Conservation (phyloP, 1,139 yeast genomes). For the Pichia sp. region DNA sequence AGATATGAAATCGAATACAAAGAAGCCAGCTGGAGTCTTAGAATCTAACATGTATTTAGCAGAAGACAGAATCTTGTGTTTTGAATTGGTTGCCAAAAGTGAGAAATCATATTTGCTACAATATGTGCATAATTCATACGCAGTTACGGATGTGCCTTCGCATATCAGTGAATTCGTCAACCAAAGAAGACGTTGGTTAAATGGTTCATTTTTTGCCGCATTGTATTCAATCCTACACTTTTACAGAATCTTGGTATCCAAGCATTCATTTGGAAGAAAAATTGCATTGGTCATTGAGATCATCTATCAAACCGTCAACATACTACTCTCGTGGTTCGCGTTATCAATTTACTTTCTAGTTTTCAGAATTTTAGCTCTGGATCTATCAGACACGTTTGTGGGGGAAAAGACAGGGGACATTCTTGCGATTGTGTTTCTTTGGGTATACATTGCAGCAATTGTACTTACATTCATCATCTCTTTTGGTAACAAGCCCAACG, state of each 20-base stretch:
- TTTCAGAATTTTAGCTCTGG: slow-evolving; percentile 58
- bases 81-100: slow-evolving; percentile 73
- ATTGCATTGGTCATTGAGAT: slow-evolving; percentile 63
- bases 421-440: slow-evolving; percentile 73
- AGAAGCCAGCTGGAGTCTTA: slow-evolving; percentile 56
- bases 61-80: slow-evolving; percentile 79
- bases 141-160: slow-evolving; percentile 83
- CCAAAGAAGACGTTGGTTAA: slow-evolving; percentile 81
- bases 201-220: slow-evolving; percentile 83
- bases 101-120: slow-evolving; percentile 57
- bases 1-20: slow-evolving; percentile 53
- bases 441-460: slow-evolving; percentile 85
- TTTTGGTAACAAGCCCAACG: slow-evolving; percentile 91
- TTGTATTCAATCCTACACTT: slow-evolving; percentile 69
- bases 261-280: slow-evolving; percentile 59
- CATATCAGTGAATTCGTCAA: slow-evolving; percentile 64
- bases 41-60: slow-evolving; percentile 81
- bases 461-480: slow-evolving; percentile 85
- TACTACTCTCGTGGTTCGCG: slow-evolving; percentile 74
- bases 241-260: slow-evolving; percentile 62
- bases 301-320: slow-evolving; percentile 60
- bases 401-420: slow-evolving; percentile 57
- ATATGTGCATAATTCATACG: slow-evolving; percentile 72
- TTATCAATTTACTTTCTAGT: slow-evolving; percentile 72
- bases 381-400: slow-evolving; percentile 39